These are phyloP conservation scores for Sanghuangporus sanghuang DNA, from an alignment of 1,284 basidiomycete genomes.

Conservation along the genomic window DNA sequence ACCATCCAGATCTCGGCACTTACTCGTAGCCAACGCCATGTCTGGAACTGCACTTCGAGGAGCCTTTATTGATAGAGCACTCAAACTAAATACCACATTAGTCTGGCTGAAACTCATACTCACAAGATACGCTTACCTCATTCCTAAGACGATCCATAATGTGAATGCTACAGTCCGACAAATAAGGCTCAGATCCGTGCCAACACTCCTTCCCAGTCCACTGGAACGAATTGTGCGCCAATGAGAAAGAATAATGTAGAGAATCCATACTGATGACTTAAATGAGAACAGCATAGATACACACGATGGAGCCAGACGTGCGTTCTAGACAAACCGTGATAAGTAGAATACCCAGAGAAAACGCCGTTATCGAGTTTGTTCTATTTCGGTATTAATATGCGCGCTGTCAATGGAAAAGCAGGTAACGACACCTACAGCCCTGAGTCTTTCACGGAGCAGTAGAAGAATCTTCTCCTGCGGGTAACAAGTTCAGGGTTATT, in stretches of 20 bases:
- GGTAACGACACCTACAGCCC: conserved; percentile 29
- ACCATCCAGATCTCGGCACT: conserved; percentile 9
- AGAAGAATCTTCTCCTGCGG: conserved; percentile 43
- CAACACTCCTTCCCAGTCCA: conserved; percentile 21
- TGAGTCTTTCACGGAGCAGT: conserved; percentile 39
- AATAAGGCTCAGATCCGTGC: conserved; percentile 38
- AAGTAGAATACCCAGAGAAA: conserved; percentile 34
- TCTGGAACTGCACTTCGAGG: conserved; percentile 41
- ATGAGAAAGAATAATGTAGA: conserved; percentile 34
- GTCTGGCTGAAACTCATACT: background rate
- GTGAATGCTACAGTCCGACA: conserved; percentile 39
- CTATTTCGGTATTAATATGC: conserved; percentile 22
- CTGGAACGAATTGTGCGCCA: conserved; percentile 26
- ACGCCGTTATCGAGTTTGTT: conserved; percentile 35
- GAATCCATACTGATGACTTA: conserved; percentile 34
- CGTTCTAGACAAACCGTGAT: conserved; percentile 31
- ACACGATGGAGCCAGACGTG: conserved; percentile 12
- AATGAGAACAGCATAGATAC: background rate
- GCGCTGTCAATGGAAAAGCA: background rate
- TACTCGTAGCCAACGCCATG: conserved; percentile 41
- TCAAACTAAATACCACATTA: conserved; percentile 29
- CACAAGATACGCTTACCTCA: conserved; percentile 29
- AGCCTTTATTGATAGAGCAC: conserved; percentile 37
- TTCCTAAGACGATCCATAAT: conserved; percentile 35
- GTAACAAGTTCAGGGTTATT: conserved; percentile 33